These are phyloP conservation scores for Fusarium keratoplasticum DNA, from an alignment of 2,329 filamentous ascomycete species.

Conservation along the genomic window DNA sequence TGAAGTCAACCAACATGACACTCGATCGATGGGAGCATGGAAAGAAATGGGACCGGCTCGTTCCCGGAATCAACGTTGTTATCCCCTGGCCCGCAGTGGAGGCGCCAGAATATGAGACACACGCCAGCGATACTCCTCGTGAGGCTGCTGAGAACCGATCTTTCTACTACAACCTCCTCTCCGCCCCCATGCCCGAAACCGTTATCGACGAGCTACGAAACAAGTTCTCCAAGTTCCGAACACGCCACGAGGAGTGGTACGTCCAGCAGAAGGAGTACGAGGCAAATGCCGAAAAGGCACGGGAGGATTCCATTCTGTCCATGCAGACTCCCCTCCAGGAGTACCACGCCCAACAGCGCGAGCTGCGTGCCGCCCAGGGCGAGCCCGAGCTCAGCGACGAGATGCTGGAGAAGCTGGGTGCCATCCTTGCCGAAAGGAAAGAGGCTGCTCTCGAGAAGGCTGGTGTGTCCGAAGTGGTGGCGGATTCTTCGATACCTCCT, in stretches of 20 bases:
- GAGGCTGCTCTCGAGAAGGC: slow-evolving; percentile 53
- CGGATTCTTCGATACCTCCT: slow-evolving; percentile 31
- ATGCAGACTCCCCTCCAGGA: slow-evolving; percentile 71
- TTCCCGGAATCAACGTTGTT: slow-evolving; percentile 76
- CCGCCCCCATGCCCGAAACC: slow-evolving; percentile 80
- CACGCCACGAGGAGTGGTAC: slow-evolving; percentile 81
- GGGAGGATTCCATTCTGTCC: slow-evolving; percentile 44
- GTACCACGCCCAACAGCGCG: slow-evolving; percentile 66
- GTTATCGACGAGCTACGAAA: slow-evolving; percentile 89
- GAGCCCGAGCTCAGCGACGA: slow-evolving; percentile 67
- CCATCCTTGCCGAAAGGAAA: slow-evolving; percentile 69
- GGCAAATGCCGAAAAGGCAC: slow-evolving; percentile 58
- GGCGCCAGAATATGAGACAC: slow-evolving; percentile 62
- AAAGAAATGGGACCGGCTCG: slow-evolving; percentile 65
- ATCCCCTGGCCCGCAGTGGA: slow-evolving; percentile 80
- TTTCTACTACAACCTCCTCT: slow-evolving; percentile 81
- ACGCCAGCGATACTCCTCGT: slow-evolving; percentile 77
- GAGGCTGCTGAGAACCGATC: slow-evolving; percentile 79
- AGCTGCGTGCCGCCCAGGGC: slow-evolving; percentile 62
- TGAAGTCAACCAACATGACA: slow-evolving; percentile 57
- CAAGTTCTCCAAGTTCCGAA: slow-evolving; percentile 85
- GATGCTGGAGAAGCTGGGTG: slow-evolving; percentile 72
- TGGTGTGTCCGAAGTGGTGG: slow-evolving; percentile 49
- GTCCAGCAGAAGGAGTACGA: slow-evolving; percentile 72
- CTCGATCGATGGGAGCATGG: slow-evolving; percentile 55